phyloP scores from a whole-genome alignment of 805 yeast genomes.

The Ascoidea tarda region DNA sequence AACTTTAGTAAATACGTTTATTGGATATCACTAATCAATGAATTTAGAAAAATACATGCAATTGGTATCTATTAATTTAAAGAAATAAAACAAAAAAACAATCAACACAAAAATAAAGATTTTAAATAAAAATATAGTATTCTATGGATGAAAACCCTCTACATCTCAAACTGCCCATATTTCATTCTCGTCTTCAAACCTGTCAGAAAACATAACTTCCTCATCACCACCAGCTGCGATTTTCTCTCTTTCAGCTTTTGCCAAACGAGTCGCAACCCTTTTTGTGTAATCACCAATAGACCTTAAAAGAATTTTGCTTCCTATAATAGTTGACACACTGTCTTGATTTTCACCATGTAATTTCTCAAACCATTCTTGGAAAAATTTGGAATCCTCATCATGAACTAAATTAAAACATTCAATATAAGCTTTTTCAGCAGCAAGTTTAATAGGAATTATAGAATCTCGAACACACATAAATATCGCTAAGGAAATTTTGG shows the following conservation, averaged over 20 bases:
- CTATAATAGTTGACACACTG: slow-evolving; percentile 27
- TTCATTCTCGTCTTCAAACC: slow-evolving; percentile 75
- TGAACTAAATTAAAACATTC: slow-evolving; percentile 61
- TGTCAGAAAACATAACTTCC: slow-evolving; percentile 72
- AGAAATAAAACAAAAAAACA: no score
- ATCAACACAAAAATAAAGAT: no score
- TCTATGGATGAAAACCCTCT: no score
- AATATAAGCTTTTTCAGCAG: slow-evolving; percentile 83
- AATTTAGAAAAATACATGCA: no score
- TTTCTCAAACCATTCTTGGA: slow-evolving; percentile 49
- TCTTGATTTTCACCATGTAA: slow-evolving; percentile 22
- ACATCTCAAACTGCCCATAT: slow-evolving; percentile 67
- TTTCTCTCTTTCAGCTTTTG: slow-evolving; percentile 77
- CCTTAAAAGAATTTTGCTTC: slow-evolving; percentile 41
- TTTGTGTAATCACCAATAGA: slow-evolving; percentile 80
- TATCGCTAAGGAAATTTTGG: slow-evolving; percentile 52
- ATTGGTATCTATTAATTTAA: no score
- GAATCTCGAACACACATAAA: slow-evolving; percentile 77
- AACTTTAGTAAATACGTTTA: no score
- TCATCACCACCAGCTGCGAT: slow-evolving; percentile 82
- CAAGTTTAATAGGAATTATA: slow-evolving; percentile 83
- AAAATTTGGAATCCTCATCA: slow-evolving; percentile 37
- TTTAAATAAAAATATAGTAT: no score
- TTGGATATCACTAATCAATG: no score
- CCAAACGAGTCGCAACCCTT: slow-evolving; percentile 82